Evolutionary conservation across 2,329 filamentous ascomycete genomes (phyloP), one percentile per base, ranked within the genome.

Genomic region (Aureobasidium sp.): DNA sequence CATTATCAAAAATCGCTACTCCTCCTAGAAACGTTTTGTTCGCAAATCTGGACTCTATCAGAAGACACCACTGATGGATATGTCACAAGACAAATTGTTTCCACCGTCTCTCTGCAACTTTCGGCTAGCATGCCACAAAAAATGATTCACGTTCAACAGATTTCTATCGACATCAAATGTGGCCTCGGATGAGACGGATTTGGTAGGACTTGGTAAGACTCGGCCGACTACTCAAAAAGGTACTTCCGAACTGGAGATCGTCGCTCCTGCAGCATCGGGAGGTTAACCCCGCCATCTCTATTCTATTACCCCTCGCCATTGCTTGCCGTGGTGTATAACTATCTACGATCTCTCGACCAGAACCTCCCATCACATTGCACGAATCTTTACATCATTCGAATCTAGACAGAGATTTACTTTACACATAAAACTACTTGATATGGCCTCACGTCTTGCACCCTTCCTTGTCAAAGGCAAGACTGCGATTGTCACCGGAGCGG

Each of bases 401-500:
- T 50, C 27, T 21, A 32, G 21, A 30, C 5, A 32, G 4, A 10
- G 39, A 30, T 10, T 39, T 25, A 15, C 27, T 25, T 34, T 16
- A 32, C 7, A 11, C 16, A 50, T 13, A 44, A n/a, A 7, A 11
- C 11, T 13, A 21, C 34, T n/a, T n/a, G 32, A 48, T 4, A 63
- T 63, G 54, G 48, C 55, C 6, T 49, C 45, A 15, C 27, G 13
- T 29, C n/a, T 49, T 45, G 39, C 41, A 11, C 66, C 72, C 3
- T 79, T 77, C 64, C 68, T 67, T 25, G 73, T 79, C 4, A 63
- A 73, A 15, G 77, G 76, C 9, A 79, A 79, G 68, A 74, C 70
- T n/a, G 78, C 78, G 5, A 73, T 80, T 53, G 71, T 80, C 5
- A 80, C 78, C 6, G 78, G 78, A 39, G 78, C 77, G 57, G 78